Percentiles rank a stretch among this genome's conserved stretches.
Evolutionary conservation across 139 green algal genomes (phyloP).

Genomic region (Haematococcus lacustris): DNA sequence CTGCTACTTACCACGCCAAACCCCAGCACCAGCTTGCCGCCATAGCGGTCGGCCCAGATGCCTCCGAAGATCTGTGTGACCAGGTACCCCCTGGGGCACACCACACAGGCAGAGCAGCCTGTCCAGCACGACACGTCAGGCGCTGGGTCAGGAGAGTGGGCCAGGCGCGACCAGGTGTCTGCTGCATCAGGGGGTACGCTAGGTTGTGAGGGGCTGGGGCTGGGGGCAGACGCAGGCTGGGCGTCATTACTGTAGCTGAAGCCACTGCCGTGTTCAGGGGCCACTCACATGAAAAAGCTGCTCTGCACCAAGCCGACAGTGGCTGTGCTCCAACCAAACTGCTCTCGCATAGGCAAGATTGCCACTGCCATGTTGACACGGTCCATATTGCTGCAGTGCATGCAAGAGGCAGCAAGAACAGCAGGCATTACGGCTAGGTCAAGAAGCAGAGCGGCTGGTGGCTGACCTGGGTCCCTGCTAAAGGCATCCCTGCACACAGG

Average conservation of each 20-base stretch:
- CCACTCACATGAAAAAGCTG: slow-evolving; percentile 90
- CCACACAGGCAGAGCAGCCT: too few relatives aligned
- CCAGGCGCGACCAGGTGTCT: too few relatives aligned
- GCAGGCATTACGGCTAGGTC: too few relatives aligned
- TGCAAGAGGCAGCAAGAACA: neutral
- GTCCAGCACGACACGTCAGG: too few relatives aligned
- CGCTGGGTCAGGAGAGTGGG: too few relatives aligned
- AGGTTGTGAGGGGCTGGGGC: too few relatives aligned
- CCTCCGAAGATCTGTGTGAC: slow-evolving; percentile 83
- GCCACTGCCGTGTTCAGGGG: too few relatives aligned
- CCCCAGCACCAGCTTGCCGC: slow-evolving; percentile 91
- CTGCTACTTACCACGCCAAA: too few relatives aligned
- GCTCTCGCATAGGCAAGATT: slow-evolving; percentile 88
- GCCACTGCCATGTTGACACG: slow-evolving; percentile 96
- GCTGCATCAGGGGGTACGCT: too few relatives aligned
- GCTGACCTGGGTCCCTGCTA: neutral
- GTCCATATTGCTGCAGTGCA: slow-evolving; percentile 49
- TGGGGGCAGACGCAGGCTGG: too few relatives aligned
- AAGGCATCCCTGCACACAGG: too few relatives aligned
- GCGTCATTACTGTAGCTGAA: too few relatives aligned
- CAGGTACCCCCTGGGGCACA: slow-evolving; percentile 52
- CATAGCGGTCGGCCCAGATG: slow-evolving; percentile 85
- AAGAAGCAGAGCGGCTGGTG: neutral
- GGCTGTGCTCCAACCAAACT: slow-evolving; percentile 74
- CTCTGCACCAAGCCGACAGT: slow-evolving; percentile 93